Base-by-base conservation (phyloP, 1,139 yeast genomes). In the Petasospora rhodanensis region DNA sequence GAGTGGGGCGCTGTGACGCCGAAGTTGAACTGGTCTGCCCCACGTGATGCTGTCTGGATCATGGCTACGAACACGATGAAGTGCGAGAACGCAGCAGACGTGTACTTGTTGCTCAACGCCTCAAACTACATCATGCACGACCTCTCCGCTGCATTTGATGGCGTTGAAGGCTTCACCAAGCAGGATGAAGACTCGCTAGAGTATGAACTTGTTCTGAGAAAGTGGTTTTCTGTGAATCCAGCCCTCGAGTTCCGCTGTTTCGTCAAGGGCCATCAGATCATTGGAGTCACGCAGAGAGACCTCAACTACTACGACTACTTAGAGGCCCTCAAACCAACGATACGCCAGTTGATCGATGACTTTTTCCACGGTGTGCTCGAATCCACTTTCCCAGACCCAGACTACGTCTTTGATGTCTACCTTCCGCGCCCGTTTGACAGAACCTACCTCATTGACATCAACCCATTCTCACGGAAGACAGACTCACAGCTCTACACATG, bases 11-110 rank as follows among this genome's bases (percentile, higher is more conserved):
- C 76, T 2, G 87, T 87, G 7, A 68, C 85, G 2, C 97, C 97
- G 1, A 91, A 91, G 52, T 64, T 91, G 46, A 91, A 91, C 62
- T 91, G 98, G 98, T 85, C 96, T 1, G 82, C 96, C 2, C 98
- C 99, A 2, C 81, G 79, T 50, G 99, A 91, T 58, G 86, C 97
- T 7, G 72, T 77, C 1, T 91, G 98, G 98, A 89, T 91, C 20
- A 63, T 84, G 52, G 72, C 93, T 2, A 79, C 83, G 22, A 82
- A 84, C 47, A 70, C 84, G 5, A 72, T 83, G 67, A 71, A 74
- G 49, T 87, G 97, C 52, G 67, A 61, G 12, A 68, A 68, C 22
- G 76, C 81, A 0, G 71, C 79, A 26, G 99, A 91, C 45, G 61
- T 91, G 0, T 89, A 87, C 45, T 58, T 91, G 35, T 60, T 91